Percentiles rank a stretch among this genome's conserved stretches.
Conservation (phyloP, 352 stramenopile species). For the Phytophthora nicotianae region DNA sequence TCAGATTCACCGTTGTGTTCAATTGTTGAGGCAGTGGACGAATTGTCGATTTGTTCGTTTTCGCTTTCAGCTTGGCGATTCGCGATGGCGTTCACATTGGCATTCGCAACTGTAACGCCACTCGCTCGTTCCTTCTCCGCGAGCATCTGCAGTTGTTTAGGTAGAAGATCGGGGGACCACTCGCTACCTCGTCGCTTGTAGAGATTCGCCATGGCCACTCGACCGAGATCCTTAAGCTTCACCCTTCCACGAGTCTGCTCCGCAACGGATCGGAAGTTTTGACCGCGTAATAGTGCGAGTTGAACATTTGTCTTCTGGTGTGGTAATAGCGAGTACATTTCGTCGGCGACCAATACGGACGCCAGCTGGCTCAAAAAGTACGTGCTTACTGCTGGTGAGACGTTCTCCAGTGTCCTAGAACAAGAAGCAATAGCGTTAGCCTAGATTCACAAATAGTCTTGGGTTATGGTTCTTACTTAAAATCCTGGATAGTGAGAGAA, state of each 20-base stretch:
- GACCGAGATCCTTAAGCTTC: constrained; percentile 59
- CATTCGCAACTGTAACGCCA: constrained; percentile 6
- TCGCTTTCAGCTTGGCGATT: constrained; percentile 21
- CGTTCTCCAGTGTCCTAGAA: constrained; percentile 58
- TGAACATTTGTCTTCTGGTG: constrained; percentile 65
- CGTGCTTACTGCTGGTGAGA: constrained; percentile 76
- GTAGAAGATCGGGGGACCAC: constrained; percentile 73
- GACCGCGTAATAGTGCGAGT: constrained; percentile 51
- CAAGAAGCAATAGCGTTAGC: neutral
- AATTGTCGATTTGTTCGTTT: neutral
- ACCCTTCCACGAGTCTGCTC: constrained; percentile 58
- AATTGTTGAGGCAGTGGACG: constrained; percentile 1
- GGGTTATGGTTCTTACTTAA: constrained; percentile 47
- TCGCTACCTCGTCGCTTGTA: constrained; percentile 65
- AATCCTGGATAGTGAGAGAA: constrained; percentile 80
- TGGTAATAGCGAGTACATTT: constrained; percentile 57
- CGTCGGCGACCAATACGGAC: constrained; percentile 74
- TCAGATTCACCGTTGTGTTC: neutral
- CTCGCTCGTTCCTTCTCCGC: constrained; percentile 38
- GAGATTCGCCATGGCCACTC: constrained; percentile 72
- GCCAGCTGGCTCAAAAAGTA: constrained; percentile 84
- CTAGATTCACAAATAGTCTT: neutral
- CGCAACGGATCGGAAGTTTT: constrained; percentile 62
- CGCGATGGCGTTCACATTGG: constrained; percentile 28
- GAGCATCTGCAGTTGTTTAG: constrained; percentile 64